Percentiles rank a stretch among this genome's conserved stretches.
Evolutionary conservation across 257 asterid species (phyloP).

Genomic region (Nicotiana sylvestris): DNA sequence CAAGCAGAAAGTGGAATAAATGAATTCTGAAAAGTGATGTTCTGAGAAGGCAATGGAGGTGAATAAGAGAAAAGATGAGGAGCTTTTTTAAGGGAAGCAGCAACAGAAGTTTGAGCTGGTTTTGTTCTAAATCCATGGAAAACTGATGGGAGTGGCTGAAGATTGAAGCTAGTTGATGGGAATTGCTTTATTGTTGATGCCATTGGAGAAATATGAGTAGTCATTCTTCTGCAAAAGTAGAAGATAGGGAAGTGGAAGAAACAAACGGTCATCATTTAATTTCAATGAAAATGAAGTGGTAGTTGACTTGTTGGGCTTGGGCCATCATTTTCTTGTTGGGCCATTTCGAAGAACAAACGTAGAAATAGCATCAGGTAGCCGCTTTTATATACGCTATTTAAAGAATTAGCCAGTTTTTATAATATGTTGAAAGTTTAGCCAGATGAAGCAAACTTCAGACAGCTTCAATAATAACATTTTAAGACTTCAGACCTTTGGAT

Average conservation of each 20-base stretch:
- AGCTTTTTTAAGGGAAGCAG: constrained; percentile 3
- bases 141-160: background rate
- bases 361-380: no score
- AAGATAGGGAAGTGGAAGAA: background rate
- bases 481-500: no score
- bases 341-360: no score
- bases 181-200: background rate
- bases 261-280: background rate
- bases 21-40: background rate
- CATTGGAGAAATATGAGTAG: background rate
- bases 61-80: background rate
- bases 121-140: constrained; percentile 25
- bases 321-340: background rate
- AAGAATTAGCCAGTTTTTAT: no score
- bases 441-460: no score
- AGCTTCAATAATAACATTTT: no score
- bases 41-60: background rate
- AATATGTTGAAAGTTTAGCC: no score
- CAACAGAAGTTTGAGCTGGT: background rate
- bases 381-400: no score
- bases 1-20: constrained; percentile 47
- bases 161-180: background rate
- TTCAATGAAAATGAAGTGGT: background rate
- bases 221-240: background rate
- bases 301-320: background rate